Conservation (phyloP, 1,284 basidiomycete species). For the Apiotrichum gracile region DNA sequence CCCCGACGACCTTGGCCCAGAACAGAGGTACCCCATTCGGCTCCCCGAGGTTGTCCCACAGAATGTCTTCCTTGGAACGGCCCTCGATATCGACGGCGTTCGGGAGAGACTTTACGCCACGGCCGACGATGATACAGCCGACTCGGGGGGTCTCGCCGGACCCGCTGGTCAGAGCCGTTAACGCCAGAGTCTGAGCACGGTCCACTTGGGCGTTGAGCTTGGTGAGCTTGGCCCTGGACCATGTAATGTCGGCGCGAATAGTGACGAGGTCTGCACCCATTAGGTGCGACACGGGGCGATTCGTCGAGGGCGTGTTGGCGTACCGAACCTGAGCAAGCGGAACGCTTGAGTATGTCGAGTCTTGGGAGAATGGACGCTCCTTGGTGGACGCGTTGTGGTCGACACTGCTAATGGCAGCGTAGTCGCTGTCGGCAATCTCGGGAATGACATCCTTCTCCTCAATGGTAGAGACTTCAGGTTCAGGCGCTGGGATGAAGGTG, state of each 20-base stretch:
- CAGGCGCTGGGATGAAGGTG: slow-evolving; percentile 41
- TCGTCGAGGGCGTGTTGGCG: neutral
- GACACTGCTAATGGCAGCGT: neutral
- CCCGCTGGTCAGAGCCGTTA: slow-evolving; percentile 46
- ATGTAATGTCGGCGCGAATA: slow-evolving; percentile 1
- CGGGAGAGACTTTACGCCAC: slow-evolving; percentile 59
- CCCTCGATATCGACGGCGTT: slow-evolving; percentile 65
- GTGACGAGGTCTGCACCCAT: neutral
- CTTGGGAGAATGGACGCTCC: neutral
- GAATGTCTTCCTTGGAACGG: slow-evolving; percentile 68
- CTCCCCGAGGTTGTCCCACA: slow-evolving; percentile 67
- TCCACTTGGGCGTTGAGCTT: slow-evolving; percentile 63
- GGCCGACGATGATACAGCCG: slow-evolving; percentile 70
- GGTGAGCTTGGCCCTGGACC: neutral
- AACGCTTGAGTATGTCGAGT: neutral
- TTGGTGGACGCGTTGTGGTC: neutral
- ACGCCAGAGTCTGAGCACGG: slow-evolving; percentile 55
- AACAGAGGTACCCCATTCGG: slow-evolving; percentile 54
- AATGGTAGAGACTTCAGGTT: neutral
- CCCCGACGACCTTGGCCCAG: slow-evolving; percentile 55
- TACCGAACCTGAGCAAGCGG: neutral
- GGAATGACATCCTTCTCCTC: neutral
- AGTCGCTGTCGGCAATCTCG: neutral
- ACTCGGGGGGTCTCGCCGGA: slow-evolving; percentile 54
- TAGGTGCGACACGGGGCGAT: neutral